These are phyloP conservation scores for Chlamydomonas applanata DNA, from an alignment of 139 green algal genomes.

Conservation along the genomic window DNA sequence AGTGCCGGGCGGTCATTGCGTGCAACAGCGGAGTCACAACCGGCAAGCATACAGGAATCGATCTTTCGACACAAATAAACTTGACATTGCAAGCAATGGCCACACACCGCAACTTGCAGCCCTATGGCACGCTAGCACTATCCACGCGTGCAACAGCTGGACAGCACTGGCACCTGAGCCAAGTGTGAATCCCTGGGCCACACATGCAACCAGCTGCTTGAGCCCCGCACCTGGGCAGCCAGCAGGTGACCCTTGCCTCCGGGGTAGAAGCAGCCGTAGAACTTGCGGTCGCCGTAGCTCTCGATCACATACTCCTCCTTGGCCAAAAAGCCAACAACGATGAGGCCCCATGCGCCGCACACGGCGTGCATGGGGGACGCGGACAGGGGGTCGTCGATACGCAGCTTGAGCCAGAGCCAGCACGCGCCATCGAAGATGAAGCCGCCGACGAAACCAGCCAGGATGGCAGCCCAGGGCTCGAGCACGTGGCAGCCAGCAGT, in stretches of 20 bases:
- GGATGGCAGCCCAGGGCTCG: conserved; percentile 81
- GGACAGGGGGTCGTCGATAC: conserved; percentile 69
- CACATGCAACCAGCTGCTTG: neutral
- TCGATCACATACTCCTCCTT: conserved; percentile 57
- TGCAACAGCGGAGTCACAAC: neutral
- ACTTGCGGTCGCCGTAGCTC: conserved; percentile 23
- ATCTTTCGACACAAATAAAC: neutral
- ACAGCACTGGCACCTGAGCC: too few relatives aligned
- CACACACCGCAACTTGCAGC: too few relatives aligned
- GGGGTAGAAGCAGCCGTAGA: conserved; percentile 58
- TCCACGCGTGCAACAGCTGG: too few relatives aligned
- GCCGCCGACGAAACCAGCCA: conserved; percentile 68
- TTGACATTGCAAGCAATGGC: too few relatives aligned
- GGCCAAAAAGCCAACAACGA: conserved; percentile 60
- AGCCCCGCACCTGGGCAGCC: conserved; percentile 37
- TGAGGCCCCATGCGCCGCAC: conserved; percentile 55
- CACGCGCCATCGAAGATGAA: conserved; percentile 14
- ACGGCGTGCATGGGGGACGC: conserved; percentile 78
- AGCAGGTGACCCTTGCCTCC: conserved; percentile 52
- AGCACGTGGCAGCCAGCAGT: conserved; percentile 61
- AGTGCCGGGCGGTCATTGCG: neutral
- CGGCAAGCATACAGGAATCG: neutral
- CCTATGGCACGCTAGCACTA: too few relatives aligned
- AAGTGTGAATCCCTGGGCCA: too few relatives aligned
- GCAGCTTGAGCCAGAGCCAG: conserved; percentile 30